Percentiles rank a stretch among this genome's conserved stretches.
These are phyloP conservation scores for Ceratobasidium sp. DNA, from an alignment of 1,284 basidiomycete species.

Conservation along the genomic window DNA sequence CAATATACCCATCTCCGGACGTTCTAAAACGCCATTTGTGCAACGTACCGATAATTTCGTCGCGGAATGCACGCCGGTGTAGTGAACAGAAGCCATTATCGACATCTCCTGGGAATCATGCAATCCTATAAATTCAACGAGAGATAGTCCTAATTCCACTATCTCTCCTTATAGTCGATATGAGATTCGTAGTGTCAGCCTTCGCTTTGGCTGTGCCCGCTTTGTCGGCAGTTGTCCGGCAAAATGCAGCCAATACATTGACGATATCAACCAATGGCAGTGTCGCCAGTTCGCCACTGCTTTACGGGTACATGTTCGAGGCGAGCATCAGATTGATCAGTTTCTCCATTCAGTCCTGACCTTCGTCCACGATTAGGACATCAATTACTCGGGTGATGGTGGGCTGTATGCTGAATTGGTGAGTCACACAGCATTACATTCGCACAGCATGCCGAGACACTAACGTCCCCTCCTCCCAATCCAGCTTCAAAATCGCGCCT, in stretches of 20 bases:
- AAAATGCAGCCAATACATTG: conserved; percentile 30
- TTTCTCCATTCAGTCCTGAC: not conserved
- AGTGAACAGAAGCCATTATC: not conserved
- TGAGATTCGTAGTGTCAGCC: not conserved
- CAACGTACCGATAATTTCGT: not conserved
- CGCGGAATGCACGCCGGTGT: not conserved
- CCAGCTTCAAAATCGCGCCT: conserved; percentile 34
- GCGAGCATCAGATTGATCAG: not conserved
- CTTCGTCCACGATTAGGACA: not conserved
- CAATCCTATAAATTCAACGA: not conserved
- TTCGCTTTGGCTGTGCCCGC: not conserved
- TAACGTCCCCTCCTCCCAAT: conserved; percentile 1
- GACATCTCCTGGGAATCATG: not conserved
- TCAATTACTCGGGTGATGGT: conserved; percentile 31
- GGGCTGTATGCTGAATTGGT: conserved; percentile 31
- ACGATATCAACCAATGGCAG: conserved; percentile 34
- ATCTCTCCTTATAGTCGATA: not conserved
- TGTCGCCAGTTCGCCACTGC: conserved; percentile 21
- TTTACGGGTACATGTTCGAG: conserved; percentile 34
- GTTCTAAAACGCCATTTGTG: conserved; percentile 27
- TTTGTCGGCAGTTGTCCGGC: not conserved
- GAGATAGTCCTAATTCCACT: no score
- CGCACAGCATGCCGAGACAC: conserved; percentile 12
- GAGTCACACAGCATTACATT: conserved; percentile 21
- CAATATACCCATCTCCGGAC: conserved; percentile 14